These are phyloP conservation scores for Pseudohalonectria lignicola DNA, from an alignment of 2,329 filamentous ascomycete genomes.

Conservation along the genomic window DNA sequence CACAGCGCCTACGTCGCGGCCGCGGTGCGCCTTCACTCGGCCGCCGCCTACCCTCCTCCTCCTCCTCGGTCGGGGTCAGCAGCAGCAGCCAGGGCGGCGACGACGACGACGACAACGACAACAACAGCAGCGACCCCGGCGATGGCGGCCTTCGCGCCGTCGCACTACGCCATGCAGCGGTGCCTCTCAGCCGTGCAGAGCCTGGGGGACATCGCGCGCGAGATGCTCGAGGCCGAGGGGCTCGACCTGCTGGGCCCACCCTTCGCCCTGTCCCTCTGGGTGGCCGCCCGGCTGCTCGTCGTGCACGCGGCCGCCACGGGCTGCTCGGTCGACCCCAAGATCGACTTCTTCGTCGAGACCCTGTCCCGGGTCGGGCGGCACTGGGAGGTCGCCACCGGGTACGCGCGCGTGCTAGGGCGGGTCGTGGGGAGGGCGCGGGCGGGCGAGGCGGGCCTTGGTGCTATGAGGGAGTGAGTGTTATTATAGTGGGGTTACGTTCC, in stretches of 20 bases:
- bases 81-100: no score
- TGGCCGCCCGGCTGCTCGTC: conserved; percentile 26
- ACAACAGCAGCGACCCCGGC: no score
- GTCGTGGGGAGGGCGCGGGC: conserved; percentile 24
- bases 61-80: no score
- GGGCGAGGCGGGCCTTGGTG: conserved; percentile 22
- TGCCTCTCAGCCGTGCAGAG: conserved; percentile 32
- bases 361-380: conserved; percentile 27
- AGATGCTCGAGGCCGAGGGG: conserved; percentile 30
- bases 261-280: conserved; percentile 32
- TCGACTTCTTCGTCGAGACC: conserved; percentile 32
- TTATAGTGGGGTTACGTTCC: no score
- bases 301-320: conserved; percentile 28
- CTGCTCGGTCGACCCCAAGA: conserved; percentile 25
- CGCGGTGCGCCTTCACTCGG: conserved; percentile 30
- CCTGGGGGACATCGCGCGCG: conserved; percentile 28
- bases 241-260: conserved; percentile 29
- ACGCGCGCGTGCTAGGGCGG: conserved; percentile 26
- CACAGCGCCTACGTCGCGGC: conserved; percentile 32
- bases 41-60: conserved; percentile 31
- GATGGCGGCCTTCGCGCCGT: conserved; percentile 27
- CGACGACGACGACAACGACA: no score
- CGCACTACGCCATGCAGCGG: conserved; percentile 31
- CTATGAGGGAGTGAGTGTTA: conserved; percentile 29
- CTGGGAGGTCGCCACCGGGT: conserved; percentile 31